Base-by-base conservation (phyloP, 208 protist genomes). In the Acanthamoeba divionensis region DNA sequence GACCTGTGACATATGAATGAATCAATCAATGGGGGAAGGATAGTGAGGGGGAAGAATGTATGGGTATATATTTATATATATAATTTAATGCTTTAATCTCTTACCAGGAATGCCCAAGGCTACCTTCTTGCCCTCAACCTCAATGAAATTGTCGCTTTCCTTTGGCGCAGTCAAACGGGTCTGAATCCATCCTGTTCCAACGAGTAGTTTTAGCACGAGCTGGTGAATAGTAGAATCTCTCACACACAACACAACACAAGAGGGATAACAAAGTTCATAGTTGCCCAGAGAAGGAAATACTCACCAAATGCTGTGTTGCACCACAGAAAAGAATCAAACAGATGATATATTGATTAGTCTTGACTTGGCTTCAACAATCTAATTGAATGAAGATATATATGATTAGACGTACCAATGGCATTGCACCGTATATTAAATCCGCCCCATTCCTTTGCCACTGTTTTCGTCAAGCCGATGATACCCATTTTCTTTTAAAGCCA, bases 361-460 rank as follows among this genome's bases (percentile, higher is more conserved):
- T 36, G 21, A 18, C 65, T 38, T 2, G 13, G 18, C 7, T 29
- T 71, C 10, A 21, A 44, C 44, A 79, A n/a, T n/a, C n/a, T n/a
- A n/a, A n/a, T n/a, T n/a, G n/a, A 6, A 47, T 93, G 36, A 69
- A 45, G 31, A 79, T 31, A 55, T 80, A 6, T 21, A 83, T 18
- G 29, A 24, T 24, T 36, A 83, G 21, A 12, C 21, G 48, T 83
- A 83, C 92, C 92, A 41, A 91, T 91, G 5, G 91, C 88, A 73
- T 94, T 94, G 31, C 91, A 94, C 15, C 92, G 89, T 33, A 93
- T 75, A 38, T 90, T 89, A 54, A 92, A 91, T 12, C 65, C 18
- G 7, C 92, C 91, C 86, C 80, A 91, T 87, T 82, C 90, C 67
- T 91, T 91, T 36, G 90, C 86, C 29, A 91, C 31, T 15, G 86